phyloP scores from a whole-genome alignment of 345 rosid genomes.

The Dipteronia dyeriana region DNA sequence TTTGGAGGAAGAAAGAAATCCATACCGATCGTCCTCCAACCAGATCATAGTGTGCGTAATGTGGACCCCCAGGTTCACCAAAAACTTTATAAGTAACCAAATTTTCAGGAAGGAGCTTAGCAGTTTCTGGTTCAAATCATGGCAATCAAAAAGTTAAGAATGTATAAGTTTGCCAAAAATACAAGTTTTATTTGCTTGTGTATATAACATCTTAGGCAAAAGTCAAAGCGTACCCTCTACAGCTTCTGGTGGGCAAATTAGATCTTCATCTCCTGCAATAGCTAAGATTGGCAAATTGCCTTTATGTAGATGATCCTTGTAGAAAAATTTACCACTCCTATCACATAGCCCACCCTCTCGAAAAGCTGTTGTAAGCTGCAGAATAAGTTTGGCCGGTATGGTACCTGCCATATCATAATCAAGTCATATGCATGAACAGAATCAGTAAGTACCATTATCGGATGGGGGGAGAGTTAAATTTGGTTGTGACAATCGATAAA shows the following conservation, averaged over 20 bases:
- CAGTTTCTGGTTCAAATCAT: conserved; percentile 49
- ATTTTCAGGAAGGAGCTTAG: conserved; percentile 52
- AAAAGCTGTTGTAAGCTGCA: conserved; percentile 94
- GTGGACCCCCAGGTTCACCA: conserved; percentile 65
- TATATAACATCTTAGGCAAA: background rate
- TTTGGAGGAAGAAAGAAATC: conserved; percentile 14
- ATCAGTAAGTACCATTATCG: background rate
- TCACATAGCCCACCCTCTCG: conserved; percentile 80
- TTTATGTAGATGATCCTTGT: conserved; percentile 66
- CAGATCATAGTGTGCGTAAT: conserved; percentile 78
- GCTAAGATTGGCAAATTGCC: conserved; percentile 78
- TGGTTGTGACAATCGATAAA: background rate
- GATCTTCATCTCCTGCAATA: conserved; percentile 87
- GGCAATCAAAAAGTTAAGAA: conserved; percentile 5
- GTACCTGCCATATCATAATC: conserved; percentile 56
- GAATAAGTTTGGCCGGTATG: conserved; percentile 81
- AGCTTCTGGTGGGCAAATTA: conserved; percentile 92
- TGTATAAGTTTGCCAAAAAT: conserved; percentile 11
- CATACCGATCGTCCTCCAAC: conserved; percentile 74
- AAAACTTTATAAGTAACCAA: conserved; percentile 57
- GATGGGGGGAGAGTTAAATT: background rate
- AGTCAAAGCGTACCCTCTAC: conserved; percentile 62
- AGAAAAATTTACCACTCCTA: conserved; percentile 70
- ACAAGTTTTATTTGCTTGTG: background rate
- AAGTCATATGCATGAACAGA: background rate